Conservation (phyloP, 1,139 yeast genomes). For the Meyerozyma guilliermondii region DNA sequence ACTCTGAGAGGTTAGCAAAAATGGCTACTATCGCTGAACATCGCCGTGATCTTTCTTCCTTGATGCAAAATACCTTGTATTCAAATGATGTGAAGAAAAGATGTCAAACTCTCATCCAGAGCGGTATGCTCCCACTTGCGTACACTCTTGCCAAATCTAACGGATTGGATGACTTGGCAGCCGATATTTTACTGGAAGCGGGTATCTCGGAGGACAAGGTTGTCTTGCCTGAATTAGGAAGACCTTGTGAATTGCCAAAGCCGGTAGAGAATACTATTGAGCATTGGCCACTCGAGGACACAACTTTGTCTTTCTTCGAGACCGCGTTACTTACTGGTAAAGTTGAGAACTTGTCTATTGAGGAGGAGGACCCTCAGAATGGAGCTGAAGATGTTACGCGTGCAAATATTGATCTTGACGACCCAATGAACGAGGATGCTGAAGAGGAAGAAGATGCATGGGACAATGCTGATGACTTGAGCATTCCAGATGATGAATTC, state of each 20-base stretch:
- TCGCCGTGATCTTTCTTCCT: conserved; percentile 75
- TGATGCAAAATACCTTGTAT: conserved; percentile 80
- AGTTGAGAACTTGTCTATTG: conserved; percentile 57
- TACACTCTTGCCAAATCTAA: conserved; percentile 88
- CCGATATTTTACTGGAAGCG: conserved; percentile 63
- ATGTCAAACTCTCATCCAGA: conserved; percentile 65
- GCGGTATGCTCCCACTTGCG: conserved; percentile 85
- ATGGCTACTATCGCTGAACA: conserved; percentile 90
- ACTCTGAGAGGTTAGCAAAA: conserved; percentile 62
- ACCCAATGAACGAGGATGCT: conserved; percentile 49
- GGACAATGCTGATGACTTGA: conserved; percentile 46
- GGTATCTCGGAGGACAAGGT: conserved; percentile 64
- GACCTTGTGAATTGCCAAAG: conserved; percentile 38
- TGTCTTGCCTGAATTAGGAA: conserved; percentile 54
- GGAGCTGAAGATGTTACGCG: conserved; percentile 12
- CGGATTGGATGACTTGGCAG: conserved; percentile 74
- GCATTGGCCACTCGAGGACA: conserved; percentile 81
- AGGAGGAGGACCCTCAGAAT: conserved; percentile 28
- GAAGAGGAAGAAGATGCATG: conserved; percentile 53
- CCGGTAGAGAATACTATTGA: conserved; percentile 42
- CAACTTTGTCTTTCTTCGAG: conserved; percentile 77
- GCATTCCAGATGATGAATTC: conserved; percentile 38
- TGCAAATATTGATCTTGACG: conserved; percentile 24
- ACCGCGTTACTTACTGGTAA: conserved; percentile 72
- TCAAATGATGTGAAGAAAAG: conserved; percentile 73